Percentiles rank a stretch among this genome's conserved stretches.
Conservation (phyloP, 495 filamentous ascomycete species). For the Xylaria telfairii region DNA sequence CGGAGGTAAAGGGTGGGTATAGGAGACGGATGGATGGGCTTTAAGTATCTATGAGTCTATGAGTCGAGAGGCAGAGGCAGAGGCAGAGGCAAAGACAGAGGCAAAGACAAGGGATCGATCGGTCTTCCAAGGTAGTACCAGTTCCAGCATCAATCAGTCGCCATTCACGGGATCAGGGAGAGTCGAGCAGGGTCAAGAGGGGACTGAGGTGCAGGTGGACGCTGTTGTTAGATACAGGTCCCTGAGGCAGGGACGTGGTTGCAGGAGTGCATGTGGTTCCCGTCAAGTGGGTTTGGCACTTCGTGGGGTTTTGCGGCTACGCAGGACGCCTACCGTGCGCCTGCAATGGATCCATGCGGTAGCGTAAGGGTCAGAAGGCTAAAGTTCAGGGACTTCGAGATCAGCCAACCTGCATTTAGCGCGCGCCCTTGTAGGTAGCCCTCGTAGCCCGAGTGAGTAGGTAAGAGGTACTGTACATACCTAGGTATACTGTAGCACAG, state of each 20-base stretch:
- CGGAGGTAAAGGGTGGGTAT: conserved; percentile 4
- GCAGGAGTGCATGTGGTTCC: conserved; percentile 1
- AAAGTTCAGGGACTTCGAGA: not conserved
- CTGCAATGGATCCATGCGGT: too few species aligned
- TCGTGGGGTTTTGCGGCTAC: conserved; percentile 15
- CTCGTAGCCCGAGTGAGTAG: not conserved
- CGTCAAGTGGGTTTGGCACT: conserved; percentile 15
- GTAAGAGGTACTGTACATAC: too few species aligned
- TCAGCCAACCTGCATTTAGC: conserved; percentile 13
- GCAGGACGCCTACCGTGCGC: not conserved
- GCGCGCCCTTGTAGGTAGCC: conserved; percentile 18
- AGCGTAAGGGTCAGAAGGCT: conserved; percentile 1
- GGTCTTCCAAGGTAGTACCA: conserved; percentile 11
- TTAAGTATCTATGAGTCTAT: conserved; percentile 13
- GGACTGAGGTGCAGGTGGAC: conserved; percentile 16
- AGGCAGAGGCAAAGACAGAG: too few species aligned
- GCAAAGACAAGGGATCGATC: not conserved
- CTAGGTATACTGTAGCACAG: too few species aligned
- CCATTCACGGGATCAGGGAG: conserved; percentile 23
- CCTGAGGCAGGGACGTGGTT: not conserved
- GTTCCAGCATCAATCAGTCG: conserved; percentile 19
- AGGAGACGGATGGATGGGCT: not conserved
- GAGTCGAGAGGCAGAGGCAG: too few species aligned
- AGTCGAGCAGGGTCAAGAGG: conserved; percentile 13
- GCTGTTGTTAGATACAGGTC: not conserved